Conservation (phyloP, 129 eudicot species). For the Artemisia argyi region DNA sequence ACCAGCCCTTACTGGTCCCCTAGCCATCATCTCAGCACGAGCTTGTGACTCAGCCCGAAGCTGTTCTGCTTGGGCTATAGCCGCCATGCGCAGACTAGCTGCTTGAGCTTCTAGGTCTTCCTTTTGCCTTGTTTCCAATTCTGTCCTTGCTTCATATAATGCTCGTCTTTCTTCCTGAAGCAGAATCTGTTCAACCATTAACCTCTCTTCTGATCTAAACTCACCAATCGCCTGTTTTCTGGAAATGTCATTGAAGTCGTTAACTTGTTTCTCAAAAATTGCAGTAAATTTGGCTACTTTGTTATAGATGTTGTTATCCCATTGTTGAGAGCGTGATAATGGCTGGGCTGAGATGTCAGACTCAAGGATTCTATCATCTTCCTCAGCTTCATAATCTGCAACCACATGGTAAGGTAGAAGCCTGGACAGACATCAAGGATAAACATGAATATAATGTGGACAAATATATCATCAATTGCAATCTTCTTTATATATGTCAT, state of each 20-base stretch:
- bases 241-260: constrained; percentile 69
- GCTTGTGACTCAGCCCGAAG: constrained; percentile 67
- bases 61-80: constrained; percentile 27
- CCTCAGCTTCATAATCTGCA: constrained; percentile 92
- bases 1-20: constrained; percentile 62
- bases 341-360: constrained; percentile 67
- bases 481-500: not conserved
- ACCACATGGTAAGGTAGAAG: constrained; percentile 91
- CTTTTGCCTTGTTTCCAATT: constrained; percentile 63
- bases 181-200: constrained; percentile 70
- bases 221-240: constrained; percentile 72
- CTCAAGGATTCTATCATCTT: constrained; percentile 79
- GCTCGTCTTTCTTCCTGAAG: constrained; percentile 62
- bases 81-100: constrained; percentile 64
- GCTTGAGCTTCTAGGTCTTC: constrained; percentile 69
- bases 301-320: constrained; percentile 86
- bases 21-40: constrained; percentile 71
- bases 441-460: constrained; percentile 3
- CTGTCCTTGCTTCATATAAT: constrained; percentile 49
- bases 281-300: constrained; percentile 80
- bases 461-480: not conserved
- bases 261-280: constrained; percentile 84
- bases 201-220: constrained; percentile 77
- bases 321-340: constrained; percentile 90
- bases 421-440: constrained; percentile 33